Conservation (phyloP, 1,139 yeast genomes). For the Debaryomycetaceae sp. region DNA sequence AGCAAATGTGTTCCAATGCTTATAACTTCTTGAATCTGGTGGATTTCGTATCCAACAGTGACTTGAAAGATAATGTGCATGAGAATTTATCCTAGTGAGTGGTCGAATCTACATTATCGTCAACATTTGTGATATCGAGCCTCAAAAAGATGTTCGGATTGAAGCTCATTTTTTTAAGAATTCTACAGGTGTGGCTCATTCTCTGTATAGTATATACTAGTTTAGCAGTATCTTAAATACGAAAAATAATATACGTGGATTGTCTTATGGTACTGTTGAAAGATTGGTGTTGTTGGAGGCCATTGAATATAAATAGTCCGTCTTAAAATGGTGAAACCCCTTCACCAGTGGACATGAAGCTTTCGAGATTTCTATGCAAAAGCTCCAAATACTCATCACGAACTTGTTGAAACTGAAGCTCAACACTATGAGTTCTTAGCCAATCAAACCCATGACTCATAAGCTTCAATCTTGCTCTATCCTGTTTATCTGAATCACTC, state of each 20-base stretch:
- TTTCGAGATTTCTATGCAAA: slow-evolving; percentile 1
- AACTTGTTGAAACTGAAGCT: slow-evolving; percentile 9
- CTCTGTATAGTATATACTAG: neutral
- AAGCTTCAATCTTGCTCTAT: slow-evolving; percentile 1
- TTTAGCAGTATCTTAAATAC: neutral
- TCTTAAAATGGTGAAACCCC: neutral
- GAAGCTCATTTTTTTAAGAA: neutral
- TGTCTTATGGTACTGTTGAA: too few species aligned
- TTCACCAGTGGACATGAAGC: neutral
- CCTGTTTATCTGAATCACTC: neutral
- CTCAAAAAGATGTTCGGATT: too few species aligned
- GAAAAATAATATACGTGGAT: neutral
- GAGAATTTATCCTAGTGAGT: neutral
- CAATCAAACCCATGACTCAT: slow-evolving; percentile 7
- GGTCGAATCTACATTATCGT: neutral
- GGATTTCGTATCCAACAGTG: neutral
- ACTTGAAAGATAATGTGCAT: too few species aligned
- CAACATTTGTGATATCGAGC: too few species aligned
- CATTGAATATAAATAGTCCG: neutral
- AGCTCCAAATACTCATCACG: slow-evolving; percentile 8
- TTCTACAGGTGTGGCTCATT: neutral
- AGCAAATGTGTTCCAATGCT: neutral
- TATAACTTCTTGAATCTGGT: neutral
- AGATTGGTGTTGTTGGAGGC: neutral
- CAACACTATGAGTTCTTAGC: slow-evolving; percentile 11